Base-by-base conservation (phyloP, 352 stramenopile genomes). In the Globisporangium spiculum region DNA sequence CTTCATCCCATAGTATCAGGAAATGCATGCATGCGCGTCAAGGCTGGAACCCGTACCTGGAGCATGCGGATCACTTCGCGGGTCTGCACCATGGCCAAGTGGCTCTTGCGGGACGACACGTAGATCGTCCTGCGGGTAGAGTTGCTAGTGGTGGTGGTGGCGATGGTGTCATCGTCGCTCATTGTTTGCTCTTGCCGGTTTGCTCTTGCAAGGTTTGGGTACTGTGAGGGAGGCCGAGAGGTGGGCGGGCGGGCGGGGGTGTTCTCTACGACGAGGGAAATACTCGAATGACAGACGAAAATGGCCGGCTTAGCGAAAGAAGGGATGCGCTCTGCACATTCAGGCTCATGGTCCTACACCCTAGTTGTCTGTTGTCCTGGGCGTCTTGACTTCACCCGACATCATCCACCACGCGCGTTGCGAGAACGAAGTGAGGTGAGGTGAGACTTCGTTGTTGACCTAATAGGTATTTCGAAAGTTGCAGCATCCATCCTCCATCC, bases 1-100 rank as follows among this genome's bases (percentile, higher is more conserved):
- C 0, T 48, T 9, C 8, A 41, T 2, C 4, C 4, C 41, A 58
- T 32, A 56, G 22, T 9, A 56, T 26, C n/a, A 32, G 30, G 4
- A 32, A 32, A 32, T 32, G 30, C 30, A 32, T 32, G 30, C 30
- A 32, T 32, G 30, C 8, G 4, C 41, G 1, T n/a, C 4, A n/a
- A 34, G 3, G 10, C 4, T 2, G 18, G 16, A 10, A 18, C 2
- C 10, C 4, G 16, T 44, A 84, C 79, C 77, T 86, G 68, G 4
- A 97, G 81, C 84, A 90, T 93, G 46, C 53, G 78, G 60, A 94
- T 92, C 38, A 96, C 88, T 46, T 92, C 84, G 64, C 83, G 89
- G 68, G 90, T 97, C 78, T 97, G 90, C 44, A 80, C 80, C 85
- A 97, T 94, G 58, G 90, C 90, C 26, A 97, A 74, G 56, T 93